Evolutionary conservation across 192 early-diverging fungal genomes (phyloP).

Genomic region (Entomortierella chlamydospora): DNA sequence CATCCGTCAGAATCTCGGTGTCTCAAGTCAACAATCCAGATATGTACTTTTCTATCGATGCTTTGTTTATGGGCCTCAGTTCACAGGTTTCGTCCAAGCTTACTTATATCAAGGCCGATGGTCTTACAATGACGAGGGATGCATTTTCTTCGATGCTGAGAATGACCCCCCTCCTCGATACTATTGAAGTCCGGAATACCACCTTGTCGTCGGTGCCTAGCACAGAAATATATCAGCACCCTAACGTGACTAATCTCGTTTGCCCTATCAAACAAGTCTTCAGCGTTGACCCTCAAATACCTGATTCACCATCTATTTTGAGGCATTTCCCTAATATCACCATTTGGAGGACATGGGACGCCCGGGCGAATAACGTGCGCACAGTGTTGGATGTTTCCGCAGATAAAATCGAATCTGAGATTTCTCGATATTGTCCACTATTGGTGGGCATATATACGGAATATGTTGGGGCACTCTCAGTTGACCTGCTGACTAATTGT

Average conservation of each 20-base stretch:
- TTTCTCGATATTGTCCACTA: background rate
- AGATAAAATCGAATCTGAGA: background rate
- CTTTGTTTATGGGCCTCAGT: background rate
- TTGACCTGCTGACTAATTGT: background rate
- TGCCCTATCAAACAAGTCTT: background rate
- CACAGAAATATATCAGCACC: background rate
- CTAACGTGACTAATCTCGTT: background rate
- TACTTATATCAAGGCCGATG: background rate
- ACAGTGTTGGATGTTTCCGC: background rate
- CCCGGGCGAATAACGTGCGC: no score
- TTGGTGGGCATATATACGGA: background rate
- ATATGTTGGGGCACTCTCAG: no score
- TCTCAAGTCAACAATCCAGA: background rate
- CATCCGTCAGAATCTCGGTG: background rate
- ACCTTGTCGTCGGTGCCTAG: no score
- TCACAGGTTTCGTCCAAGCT: background rate
- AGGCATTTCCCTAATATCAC: slow-evolving; percentile 1
- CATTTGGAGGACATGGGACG: background rate
- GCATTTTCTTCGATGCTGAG: background rate
- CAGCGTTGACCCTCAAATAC: background rate
- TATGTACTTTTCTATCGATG: background rate
- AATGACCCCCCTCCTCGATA: background rate
- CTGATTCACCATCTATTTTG: background rate
- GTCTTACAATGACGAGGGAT: background rate
- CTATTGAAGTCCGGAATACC: background rate